A percentile compares a stretch with the other conserved stretches of the same genome.
These are phyloP conservation scores for Citrus sp. DNA, from an alignment of 345 rosid genomes.

Conservation along the genomic window DNA sequence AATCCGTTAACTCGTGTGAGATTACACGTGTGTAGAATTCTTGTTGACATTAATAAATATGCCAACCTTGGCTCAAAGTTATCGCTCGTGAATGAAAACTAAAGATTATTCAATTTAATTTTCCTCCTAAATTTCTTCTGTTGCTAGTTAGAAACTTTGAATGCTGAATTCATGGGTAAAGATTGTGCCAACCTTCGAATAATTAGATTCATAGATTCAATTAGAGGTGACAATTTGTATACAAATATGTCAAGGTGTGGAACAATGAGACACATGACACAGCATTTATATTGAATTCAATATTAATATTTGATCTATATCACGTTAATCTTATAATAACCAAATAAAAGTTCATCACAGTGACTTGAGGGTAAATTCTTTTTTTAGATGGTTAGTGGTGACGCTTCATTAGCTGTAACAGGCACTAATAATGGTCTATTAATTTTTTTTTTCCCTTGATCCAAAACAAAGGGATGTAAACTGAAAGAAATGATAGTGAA, in stretches of 20 bases:
- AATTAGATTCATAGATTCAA: background rate
- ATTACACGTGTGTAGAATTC: slow-evolving; percentile 15
- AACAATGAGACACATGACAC: background rate
- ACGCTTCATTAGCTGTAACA: background rate
- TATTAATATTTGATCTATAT: background rate
- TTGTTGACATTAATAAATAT: background rate
- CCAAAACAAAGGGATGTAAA: background rate
- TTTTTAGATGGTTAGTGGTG: background rate
- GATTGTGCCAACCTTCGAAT: background rate
- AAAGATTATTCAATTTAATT: background rate
- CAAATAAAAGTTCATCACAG: too few species aligned
- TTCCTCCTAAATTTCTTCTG: background rate
- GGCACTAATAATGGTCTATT: background rate
- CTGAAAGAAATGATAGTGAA: background rate
- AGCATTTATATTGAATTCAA: background rate
- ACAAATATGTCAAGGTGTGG: too few species aligned
- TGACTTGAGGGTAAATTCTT: too few species aligned
- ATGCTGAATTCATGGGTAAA: background rate
- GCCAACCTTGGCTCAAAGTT: slow-evolving; percentile 6
- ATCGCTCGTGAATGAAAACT: background rate
- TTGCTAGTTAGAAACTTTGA: background rate
- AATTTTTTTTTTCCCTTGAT: background rate
- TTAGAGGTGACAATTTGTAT: background rate
- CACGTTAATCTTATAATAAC: background rate
- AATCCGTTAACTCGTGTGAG: background rate